Conservation (phyloP, 495 filamentous ascomycete species). For the Aspergillus cristatus region DNA sequence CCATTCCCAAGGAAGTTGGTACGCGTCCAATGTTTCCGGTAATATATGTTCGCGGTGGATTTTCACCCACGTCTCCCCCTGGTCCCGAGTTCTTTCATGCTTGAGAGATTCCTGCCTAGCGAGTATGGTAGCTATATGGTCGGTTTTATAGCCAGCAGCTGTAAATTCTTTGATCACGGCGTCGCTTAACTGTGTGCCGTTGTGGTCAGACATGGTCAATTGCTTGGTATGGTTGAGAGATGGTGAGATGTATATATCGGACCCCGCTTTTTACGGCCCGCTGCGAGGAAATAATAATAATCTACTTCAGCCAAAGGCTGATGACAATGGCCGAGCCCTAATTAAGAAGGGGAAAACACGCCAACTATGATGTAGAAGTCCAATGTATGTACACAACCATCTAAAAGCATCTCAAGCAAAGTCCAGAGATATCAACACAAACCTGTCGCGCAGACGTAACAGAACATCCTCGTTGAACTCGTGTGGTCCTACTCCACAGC, state of each 20-base stretch:
- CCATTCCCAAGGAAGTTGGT: constrained; percentile 26
- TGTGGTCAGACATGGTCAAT: background rate
- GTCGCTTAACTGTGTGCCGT: constrained; percentile 1
- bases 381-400: too few species aligned
- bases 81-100: background rate
- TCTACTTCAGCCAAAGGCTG: too few species aligned
- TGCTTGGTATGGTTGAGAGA: background rate
- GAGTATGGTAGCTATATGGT: background rate
- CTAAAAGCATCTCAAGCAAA: too few species aligned
- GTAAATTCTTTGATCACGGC: constrained; percentile 2
- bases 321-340: too few species aligned
- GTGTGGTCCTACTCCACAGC: too few species aligned
- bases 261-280: too few species aligned
- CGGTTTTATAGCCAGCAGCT: constrained; percentile 1
- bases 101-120: background rate
- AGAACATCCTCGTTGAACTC: too few species aligned
- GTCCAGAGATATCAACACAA: too few species aligned
- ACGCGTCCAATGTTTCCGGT: constrained; percentile 23
- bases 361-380: too few species aligned
- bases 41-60: constrained; percentile 21
- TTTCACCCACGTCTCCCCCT: background rate
- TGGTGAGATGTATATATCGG: background rate
- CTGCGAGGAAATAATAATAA: too few species aligned
- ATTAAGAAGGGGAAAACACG: too few species aligned
- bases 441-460: too few species aligned